Conservation (phyloP, 371 early-diverging fungal species). For the Apophysomyces sp. region DNA sequence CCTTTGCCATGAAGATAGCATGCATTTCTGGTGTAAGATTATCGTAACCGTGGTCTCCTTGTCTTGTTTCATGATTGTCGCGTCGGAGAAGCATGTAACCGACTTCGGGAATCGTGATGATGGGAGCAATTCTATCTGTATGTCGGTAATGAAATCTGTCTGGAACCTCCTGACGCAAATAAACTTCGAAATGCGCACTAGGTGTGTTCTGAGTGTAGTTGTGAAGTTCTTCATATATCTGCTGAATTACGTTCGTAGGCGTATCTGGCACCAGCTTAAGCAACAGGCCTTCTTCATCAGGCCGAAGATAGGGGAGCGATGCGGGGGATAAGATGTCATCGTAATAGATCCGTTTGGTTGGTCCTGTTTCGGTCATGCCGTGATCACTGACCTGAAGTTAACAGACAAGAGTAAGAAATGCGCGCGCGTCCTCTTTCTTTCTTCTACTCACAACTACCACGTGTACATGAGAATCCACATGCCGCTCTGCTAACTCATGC, state of each 20-base stretch:
- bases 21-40: slow-evolving; percentile 75
- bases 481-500: slow-evolving; percentile 50
- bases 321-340: slow-evolving; percentile 57
- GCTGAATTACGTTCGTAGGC: slow-evolving; percentile 23
- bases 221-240: slow-evolving; percentile 34
- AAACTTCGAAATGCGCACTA: slow-evolving; percentile 59
- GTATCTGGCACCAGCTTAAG: slow-evolving; percentile 52
- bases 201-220: slow-evolving; percentile 32
- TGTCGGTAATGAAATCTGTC: slow-evolving; percentile 59
- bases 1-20: slow-evolving; percentile 80
- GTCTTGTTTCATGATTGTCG: slow-evolving; percentile 14
- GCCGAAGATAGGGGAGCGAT: slow-evolving; percentile 21
- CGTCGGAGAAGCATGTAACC: slow-evolving; percentile 47
- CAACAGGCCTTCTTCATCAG: slow-evolving; percentile 33
- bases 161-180: slow-evolving; percentile 63
- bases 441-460: slow-evolving; percentile 66
- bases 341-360: slow-evolving; percentile 61
- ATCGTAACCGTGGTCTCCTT: slow-evolving; percentile 89
- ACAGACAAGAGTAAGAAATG: background rate
- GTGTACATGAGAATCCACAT: slow-evolving; percentile 67
- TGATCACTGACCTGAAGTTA: slow-evolving; percentile 82
- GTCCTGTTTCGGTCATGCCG: slow-evolving; percentile 75
- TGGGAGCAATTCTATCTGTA: slow-evolving; percentile 67
- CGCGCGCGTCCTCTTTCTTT: background rate
- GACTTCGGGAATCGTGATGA: slow-evolving; percentile 67